A percentile compares a stretch with the other conserved stretches of the same genome.
Evolutionary conservation across 169 alveolate genomes (phyloP).

Genomic region (Eimeria maxima): DNA sequence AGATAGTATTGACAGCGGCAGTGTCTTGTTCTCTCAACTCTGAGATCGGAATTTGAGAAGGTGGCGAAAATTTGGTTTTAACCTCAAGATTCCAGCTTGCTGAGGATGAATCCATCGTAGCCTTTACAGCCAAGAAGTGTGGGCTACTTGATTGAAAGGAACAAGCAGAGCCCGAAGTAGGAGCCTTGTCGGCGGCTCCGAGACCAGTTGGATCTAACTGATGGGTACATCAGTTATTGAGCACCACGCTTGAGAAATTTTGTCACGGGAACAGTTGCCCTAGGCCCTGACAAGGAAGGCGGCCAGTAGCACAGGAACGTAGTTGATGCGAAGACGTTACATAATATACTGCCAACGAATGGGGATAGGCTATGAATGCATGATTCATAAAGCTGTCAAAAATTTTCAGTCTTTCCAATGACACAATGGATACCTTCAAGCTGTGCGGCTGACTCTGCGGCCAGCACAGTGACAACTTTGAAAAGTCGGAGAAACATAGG

Average conservation of each 20-base stretch:
- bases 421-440: background rate
- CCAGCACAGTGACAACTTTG: background rate
- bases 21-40: background rate
- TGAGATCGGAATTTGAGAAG: background rate
- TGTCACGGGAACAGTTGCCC: background rate
- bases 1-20: background rate
- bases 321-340: background rate
- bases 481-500: background rate
- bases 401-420: background rate
- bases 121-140: background rate
- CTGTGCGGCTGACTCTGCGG: background rate
- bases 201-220: background rate
- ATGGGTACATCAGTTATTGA: background rate
- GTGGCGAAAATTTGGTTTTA: background rate
- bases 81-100: background rate
- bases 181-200: background rate
- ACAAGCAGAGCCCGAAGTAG: background rate
- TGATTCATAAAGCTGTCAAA: conserved; percentile 13
- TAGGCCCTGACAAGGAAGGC: conserved; percentile 29
- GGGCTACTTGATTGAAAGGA: background rate
- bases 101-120: conserved; percentile 43
- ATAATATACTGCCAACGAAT: background rate
- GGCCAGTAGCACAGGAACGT: background rate
- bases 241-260: background rate
- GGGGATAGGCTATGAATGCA: background rate